phyloP scores from a whole-genome alignment of 257 asterid species.

The Nicotiana paniculata region DNA sequence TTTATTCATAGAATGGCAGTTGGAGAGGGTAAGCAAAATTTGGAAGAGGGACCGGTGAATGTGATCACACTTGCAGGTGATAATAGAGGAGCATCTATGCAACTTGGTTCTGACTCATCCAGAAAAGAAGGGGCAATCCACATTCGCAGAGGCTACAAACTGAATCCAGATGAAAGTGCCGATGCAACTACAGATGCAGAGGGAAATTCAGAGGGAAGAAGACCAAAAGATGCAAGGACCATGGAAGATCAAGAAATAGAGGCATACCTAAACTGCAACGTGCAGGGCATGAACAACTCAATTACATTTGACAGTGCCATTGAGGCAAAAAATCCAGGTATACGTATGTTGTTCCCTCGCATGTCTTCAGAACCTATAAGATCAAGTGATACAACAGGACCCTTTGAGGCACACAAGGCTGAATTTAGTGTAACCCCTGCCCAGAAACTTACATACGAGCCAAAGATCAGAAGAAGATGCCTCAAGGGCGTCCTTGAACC shows the following conservation, averaged over 20 bases:
- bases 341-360: constrained; percentile 36
- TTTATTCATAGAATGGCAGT: constrained; percentile 25
- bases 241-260: constrained; percentile 39
- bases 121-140: constrained; percentile 35
- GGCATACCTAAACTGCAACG: constrained; percentile 59
- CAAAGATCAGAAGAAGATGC: constrained; percentile 70
- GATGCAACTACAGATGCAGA: constrained; percentile 51
- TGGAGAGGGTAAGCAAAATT: constrained; percentile 25
- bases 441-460: constrained; percentile 45
- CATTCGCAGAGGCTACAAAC: constrained; percentile 70
- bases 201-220: constrained; percentile 21
- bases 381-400: constrained; percentile 11
- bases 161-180: constrained; percentile 32
- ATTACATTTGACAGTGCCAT: constrained; percentile 54
- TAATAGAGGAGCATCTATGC: constrained; percentile 85
- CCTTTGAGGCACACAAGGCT: constrained; percentile 33
- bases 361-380: constrained; percentile 25
- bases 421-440: constrained; percentile 34
- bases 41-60: constrained; percentile 34
- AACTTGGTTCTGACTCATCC: constrained; percentile 48
- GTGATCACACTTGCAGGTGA: constrained; percentile 90
- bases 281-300: constrained; percentile 79
- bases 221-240: constrained; percentile 16
- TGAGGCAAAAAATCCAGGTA: constrained; percentile 62
- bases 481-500: constrained; percentile 67